A percentile compares a stretch with the other conserved stretches of the same genome.
Conservation (phyloP, 208 protist species). For the Acanthamoeba sp. region DNA sequence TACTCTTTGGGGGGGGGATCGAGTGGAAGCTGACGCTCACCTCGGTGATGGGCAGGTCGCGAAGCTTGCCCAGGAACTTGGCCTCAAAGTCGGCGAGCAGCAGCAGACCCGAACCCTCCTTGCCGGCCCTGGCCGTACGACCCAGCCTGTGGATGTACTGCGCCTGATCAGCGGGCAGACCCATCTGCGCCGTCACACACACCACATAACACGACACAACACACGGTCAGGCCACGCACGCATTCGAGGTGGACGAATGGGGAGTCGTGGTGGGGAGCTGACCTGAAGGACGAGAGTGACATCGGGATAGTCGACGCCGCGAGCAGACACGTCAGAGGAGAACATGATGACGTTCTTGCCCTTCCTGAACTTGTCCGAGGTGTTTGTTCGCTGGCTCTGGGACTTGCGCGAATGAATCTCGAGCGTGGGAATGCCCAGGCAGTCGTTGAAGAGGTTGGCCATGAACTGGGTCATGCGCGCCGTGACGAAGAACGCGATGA, state of each 20-base stretch:
- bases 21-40: too few species aligned
- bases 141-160: slow-evolving; percentile 59
- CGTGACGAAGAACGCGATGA: slow-evolving; percentile 99
- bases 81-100: slow-evolving; percentile 16
- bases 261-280: neutral
- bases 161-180: neutral
- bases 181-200: neutral
- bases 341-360: slow-evolving; percentile 97
- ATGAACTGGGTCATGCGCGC: slow-evolving; percentile 99
- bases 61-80: neutral
- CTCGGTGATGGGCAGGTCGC: slow-evolving; percentile 49
- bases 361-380: slow-evolving; percentile 99
- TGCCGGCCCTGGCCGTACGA: slow-evolving; percentile 25
- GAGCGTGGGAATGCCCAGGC: slow-evolving; percentile 98
- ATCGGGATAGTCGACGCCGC: slow-evolving; percentile 98
- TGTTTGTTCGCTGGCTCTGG: slow-evolving; percentile 98
- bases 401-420: slow-evolving; percentile 99
- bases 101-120: slow-evolving; percentile 41
- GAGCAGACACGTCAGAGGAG: slow-evolving; percentile 99
- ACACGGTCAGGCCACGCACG: too few species aligned
- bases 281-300: slow-evolving; percentile 99
- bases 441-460: slow-evolving; percentile 98
- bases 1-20: too few species aligned
- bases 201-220: too few species aligned
- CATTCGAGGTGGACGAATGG: neutral